phyloP scores from a whole-genome alignment of 1,139 yeast species.

The Schwanniomyces etchellsii region DNA sequence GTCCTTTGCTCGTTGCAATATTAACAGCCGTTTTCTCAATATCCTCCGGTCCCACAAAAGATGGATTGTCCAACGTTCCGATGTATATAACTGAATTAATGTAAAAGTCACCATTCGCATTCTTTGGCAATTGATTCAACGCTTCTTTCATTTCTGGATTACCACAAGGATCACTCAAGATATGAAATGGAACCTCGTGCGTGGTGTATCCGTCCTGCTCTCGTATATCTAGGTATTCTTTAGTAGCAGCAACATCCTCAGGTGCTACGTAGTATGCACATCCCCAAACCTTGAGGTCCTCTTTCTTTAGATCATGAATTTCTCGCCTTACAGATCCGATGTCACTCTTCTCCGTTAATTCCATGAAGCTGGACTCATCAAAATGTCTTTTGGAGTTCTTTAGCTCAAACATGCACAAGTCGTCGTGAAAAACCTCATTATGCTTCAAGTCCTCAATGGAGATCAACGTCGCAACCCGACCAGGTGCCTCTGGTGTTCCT shows the following conservation, averaged over 20 bases:
- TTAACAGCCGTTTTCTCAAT: conserved; percentile 52
- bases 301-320: conserved; percentile 20
- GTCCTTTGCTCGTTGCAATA: conserved; percentile 58
- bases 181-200: conserved; percentile 62
- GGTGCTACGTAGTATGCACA: conserved; percentile 81
- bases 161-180: conserved; percentile 27
- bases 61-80: conserved; percentile 74
- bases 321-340: too few relatives aligned
- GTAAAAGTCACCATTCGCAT: conserved; percentile 26
- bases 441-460: conserved; percentile 48
- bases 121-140: conserved; percentile 14
- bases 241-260: conserved; percentile 54
- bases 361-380: conserved; percentile 4
- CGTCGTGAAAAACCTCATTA: conserved; percentile 37
- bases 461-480: conserved; percentile 80
- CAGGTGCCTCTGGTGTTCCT: conserved; percentile 81
- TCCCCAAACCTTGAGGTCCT: conserved; percentile 64
- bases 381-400: conserved; percentile 8
- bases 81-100: conserved; percentile 71
- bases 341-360: background rate
- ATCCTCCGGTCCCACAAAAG: conserved; percentile 80
- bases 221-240: conserved; percentile 66
- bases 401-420: conserved; percentile 38
- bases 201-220: conserved; percentile 87
- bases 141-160: conserved; percentile 9